Conservation (phyloP, 2,329 filamentous ascomycete genomes). For the Claviceps humidiphila region DNA sequence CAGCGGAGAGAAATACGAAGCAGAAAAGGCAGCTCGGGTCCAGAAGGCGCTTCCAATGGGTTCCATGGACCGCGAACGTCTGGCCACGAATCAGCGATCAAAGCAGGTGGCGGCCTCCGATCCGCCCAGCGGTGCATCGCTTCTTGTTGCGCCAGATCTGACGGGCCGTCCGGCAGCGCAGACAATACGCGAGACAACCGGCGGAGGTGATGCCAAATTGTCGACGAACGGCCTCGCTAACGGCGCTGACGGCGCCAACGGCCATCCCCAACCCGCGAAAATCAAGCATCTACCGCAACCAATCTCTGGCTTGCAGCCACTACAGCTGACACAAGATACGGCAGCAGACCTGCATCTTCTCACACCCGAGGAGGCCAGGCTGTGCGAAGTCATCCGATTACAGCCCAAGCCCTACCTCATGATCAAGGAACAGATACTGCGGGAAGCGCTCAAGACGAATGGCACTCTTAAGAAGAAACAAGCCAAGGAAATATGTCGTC, state of each 20-base stretch:
- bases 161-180: conserved; percentile 41
- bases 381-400: conserved; percentile 73
- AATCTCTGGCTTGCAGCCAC: conserved; percentile 47
- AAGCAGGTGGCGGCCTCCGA: conserved; percentile 56
- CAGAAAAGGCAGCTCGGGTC: conserved; percentile 66
- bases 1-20: conserved; percentile 82
- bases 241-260: conserved; percentile 31
- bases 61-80: conserved; percentile 67
- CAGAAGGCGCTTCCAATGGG: conserved; percentile 61
- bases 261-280: conserved; percentile 21
- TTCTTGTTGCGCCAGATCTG: conserved; percentile 68
- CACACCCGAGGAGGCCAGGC: conserved; percentile 67
- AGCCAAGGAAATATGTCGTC: conserved; percentile 68
- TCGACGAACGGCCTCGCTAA: conserved; percentile 42
- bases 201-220: conserved; percentile 34
- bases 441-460: conserved; percentile 79
- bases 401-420: conserved; percentile 91
- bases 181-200: conserved; percentile 25
- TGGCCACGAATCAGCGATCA: conserved; percentile 57
- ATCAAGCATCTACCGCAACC: conserved; percentile 41
- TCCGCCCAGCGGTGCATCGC: conserved; percentile 58
- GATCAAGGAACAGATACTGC: conserved; percentile 85
- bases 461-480: conserved; percentile 89
- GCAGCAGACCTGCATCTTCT: conserved; percentile 76
- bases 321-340: conserved; percentile 61